Evolutionary conservation across 768 basidiomycete genomes (phyloP).

Genomic region (Psilocybe cubensis): DNA sequence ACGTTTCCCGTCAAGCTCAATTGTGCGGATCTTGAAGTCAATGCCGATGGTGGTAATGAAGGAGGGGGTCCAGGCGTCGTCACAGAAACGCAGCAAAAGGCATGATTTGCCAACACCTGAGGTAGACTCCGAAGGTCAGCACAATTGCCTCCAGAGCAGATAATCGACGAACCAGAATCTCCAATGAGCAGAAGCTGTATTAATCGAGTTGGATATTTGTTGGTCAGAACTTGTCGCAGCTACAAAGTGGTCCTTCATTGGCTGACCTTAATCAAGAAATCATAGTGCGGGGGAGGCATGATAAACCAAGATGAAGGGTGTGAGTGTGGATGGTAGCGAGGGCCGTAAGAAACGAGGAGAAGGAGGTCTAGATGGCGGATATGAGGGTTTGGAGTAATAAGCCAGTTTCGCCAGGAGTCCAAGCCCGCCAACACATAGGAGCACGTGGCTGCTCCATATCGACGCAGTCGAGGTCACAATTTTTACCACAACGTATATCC

Average conservation of each 20-base stretch:
- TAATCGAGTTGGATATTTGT: slow-evolving; percentile 2
- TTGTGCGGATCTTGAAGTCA: slow-evolving; percentile 99
- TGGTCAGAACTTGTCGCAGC: slow-evolving; percentile 10
- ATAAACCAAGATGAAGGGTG: slow-evolving; percentile 15
- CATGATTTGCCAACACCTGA: slow-evolving; percentile 97
- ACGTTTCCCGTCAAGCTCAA: slow-evolving; percentile 96
- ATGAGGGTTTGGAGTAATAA: background rate
- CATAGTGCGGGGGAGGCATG: slow-evolving; percentile 95
- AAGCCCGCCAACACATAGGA: background rate
- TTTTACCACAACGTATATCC: background rate
- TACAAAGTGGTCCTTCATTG: background rate
- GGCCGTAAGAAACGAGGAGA: slow-evolving; percentile 1
- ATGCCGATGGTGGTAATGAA: slow-evolving; percentile 99
- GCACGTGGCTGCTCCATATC: background rate
- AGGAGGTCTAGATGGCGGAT: background rate
- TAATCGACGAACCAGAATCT: slow-evolving; percentile 76
- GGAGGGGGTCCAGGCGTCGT: slow-evolving; percentile 99
- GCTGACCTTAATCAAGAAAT: slow-evolving; percentile 91
- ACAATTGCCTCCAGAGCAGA: slow-evolving; percentile 3
- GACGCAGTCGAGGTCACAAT: background rate
- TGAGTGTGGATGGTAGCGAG: slow-evolving; percentile 4
- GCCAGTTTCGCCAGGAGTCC: background rate
- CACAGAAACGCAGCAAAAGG: slow-evolving; percentile 95
- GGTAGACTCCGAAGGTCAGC: slow-evolving; percentile 1
- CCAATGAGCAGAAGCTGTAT: slow-evolving; percentile 90